Base-by-base conservation (phyloP, 2,329 filamentous ascomycete species). In the Zymoseptoria crescenta region DNA sequence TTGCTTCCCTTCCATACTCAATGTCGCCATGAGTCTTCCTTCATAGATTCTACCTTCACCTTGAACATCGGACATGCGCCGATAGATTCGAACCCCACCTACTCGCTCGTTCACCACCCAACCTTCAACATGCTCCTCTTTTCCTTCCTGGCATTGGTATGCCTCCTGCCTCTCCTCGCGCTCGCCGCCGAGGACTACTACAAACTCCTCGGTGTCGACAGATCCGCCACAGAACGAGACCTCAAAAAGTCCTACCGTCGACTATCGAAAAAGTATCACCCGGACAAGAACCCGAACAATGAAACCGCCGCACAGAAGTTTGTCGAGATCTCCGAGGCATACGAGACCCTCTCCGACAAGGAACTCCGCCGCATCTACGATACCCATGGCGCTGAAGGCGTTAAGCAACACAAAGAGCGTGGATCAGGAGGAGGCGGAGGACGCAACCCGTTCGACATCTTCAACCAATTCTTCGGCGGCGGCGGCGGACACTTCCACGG, bases 381-480 rank as follows among this genome's bases (percentile, higher is more conserved):
- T 74, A 86, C 91, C 71, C 88, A 96, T 73, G 94, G 94, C 61
- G 89, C 96, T 72, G 93, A 97, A 55, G 94, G 91, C 24, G 80
- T 97, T 55, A 85, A 94, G 70, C 87, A 94, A 71, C 89, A 88
- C 68, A 83, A 90, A 69, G 85, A 88, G 69, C 87, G 89, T 52
- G 83, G 85, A 41, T 83, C 84, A 54, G 81, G 82, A 8, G 79
- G 77, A 8, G 77, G 79, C 29, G 71, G 73, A 5, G 80, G 83
- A 60, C 87, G 93, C 73, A 92, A 99, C 72, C 92, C 94, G 20
- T 97, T 97, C 72, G 94, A 99, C 74, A 80, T 99, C 49, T 99
- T 99, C 81, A 91, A 87, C 57, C 88, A 91, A 66, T 97, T 99
- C 83, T 99, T 99, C 72, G 94, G 94, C 63, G 93, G 93, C 63